A percentile compares a stretch with the other conserved stretches of the same genome.
Conservation (phyloP, 2,329 filamentous ascomycete species). For the Exserohilum turcica region DNA sequence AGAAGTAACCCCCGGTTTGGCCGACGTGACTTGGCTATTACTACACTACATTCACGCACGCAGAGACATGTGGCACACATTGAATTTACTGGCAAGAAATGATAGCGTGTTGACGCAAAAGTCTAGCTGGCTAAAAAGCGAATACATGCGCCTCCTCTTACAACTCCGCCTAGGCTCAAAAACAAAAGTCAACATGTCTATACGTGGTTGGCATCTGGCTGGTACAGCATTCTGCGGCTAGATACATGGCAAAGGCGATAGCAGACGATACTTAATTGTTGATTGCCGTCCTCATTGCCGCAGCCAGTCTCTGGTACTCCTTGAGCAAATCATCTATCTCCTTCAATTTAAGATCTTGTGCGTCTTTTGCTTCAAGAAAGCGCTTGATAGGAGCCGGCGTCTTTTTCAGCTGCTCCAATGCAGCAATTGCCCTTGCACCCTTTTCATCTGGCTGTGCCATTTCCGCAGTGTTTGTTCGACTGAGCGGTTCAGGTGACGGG, state of each 20-base stretch:
- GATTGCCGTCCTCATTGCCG: constrained; percentile 51
- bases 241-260: neutral
- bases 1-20: constrained; percentile 17
- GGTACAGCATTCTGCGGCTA: neutral
- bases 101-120: neutral
- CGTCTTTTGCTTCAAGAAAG: constrained; percentile 54
- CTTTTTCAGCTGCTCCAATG: constrained; percentile 52
- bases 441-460: constrained; percentile 34
- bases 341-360: constrained; percentile 53
- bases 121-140: neutral
- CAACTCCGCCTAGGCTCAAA: neutral
- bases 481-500: constrained; percentile 27
- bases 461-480: constrained; percentile 29
- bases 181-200: neutral
- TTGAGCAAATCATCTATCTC: constrained; percentile 55
- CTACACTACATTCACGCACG: neutral
- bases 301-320: constrained; percentile 53
- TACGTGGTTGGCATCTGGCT: neutral
- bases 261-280: constrained; percentile 30
- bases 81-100: neutral
- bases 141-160: neutral
- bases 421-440: constrained; percentile 49
- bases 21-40: neutral
- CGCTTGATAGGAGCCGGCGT: constrained; percentile 54
- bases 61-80: neutral